Evolutionary conservation across 2,329 filamentous ascomycete species (phyloP).

Genomic region (Ophiostoma perfectum): DNA sequence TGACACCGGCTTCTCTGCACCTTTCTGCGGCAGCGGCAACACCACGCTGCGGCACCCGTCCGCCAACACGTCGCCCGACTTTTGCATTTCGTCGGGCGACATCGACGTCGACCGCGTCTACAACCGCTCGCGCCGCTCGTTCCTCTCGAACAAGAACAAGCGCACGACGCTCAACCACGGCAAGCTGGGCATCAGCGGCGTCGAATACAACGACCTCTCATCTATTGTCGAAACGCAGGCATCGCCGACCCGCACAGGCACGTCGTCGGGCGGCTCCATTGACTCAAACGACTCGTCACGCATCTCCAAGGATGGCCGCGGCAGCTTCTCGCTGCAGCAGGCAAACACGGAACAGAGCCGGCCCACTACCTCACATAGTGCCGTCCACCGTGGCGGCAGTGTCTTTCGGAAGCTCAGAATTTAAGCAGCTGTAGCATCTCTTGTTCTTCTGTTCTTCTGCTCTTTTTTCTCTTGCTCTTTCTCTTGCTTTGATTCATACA

Average conservation of each 20-base stretch:
- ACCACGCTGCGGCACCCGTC: slow-evolving; percentile 59
- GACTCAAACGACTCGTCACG: slow-evolving; percentile 21
- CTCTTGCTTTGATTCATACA: not conserved
- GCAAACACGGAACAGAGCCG: not conserved
- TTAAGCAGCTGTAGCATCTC: slow-evolving; percentile 8
- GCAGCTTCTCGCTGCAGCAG: slow-evolving; percentile 28
- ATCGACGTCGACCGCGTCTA: slow-evolving; percentile 41
- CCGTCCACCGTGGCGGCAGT: slow-evolving; percentile 12
- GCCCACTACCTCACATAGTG: slow-evolving; percentile 7
- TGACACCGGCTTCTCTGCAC: slow-evolving; percentile 50
- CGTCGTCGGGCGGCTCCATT: slow-evolving; percentile 19
- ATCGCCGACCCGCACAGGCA: slow-evolving; percentile 6
- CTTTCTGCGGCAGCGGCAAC: slow-evolving; percentile 47
- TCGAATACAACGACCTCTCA: slow-evolving; percentile 21
- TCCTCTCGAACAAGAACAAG: slow-evolving; percentile 42
- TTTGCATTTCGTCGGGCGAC: slow-evolving; percentile 52
- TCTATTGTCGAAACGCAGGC: slow-evolving; percentile 19
- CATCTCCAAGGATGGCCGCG: slow-evolving; percentile 40
- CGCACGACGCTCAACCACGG: slow-evolving; percentile 46
- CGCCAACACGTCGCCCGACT: slow-evolving; percentile 52
- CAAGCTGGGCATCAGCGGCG: slow-evolving; percentile 31
- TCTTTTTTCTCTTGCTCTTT: slow-evolving; percentile 1
- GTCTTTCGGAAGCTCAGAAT: slow-evolving; percentile 24
- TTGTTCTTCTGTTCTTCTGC: not conserved
- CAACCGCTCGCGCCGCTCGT: slow-evolving; percentile 42